Evolutionary conservation across 179 eudicot genomes (phyloP).

Genomic region (Dionaea muscipula): DNA sequence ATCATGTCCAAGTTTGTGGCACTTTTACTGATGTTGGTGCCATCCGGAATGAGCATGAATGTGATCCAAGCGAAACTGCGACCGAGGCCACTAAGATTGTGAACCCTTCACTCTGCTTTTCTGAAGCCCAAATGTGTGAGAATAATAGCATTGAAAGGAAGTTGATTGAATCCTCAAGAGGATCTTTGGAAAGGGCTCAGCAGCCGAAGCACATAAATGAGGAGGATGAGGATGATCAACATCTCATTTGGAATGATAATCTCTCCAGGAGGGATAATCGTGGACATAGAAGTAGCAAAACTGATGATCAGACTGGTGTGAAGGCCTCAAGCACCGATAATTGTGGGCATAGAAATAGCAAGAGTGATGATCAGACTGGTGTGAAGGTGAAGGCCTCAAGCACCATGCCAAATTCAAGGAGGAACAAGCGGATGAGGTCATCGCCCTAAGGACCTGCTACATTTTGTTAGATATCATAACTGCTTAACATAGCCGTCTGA

Average conservation of each 20-base stretch:
- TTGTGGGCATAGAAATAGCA: slow-evolving; percentile 8
- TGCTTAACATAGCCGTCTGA: too few relatives aligned
- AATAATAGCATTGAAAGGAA: slow-evolving; percentile 1
- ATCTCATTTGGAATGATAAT: slow-evolving; percentile 6
- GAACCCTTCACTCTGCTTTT: neutral
- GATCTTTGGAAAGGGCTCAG: slow-evolving; percentile 9
- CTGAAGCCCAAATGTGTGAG: slow-evolving; percentile 9
- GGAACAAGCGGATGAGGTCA: slow-evolving; percentile 36
- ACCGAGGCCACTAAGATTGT: neutral
- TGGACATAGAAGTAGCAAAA: slow-evolving; percentile 9
- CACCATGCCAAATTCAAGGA: slow-evolving; percentile 66
- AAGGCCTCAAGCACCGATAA: slow-evolving; percentile 29
- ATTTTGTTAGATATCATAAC: neutral
- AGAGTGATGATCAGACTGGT: slow-evolving; percentile 12
- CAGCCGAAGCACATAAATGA: slow-evolving; percentile 1
- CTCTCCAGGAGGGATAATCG: slow-evolving; percentile 2
- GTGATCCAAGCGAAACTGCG: slow-evolving; percentile 9
- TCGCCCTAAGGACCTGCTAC: neutral
- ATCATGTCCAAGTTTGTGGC: slow-evolving; percentile 53
- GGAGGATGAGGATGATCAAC: slow-evolving; percentile 11
- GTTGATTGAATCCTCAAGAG: neutral
- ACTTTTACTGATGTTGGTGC: slow-evolving; percentile 61
- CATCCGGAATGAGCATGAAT: slow-evolving; percentile 10
- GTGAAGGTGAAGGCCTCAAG: slow-evolving; percentile 34
- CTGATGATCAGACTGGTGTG: slow-evolving; percentile 11